Base-by-base conservation (phyloP, 345 rosid genomes). In the Gossypium bickii region DNA sequence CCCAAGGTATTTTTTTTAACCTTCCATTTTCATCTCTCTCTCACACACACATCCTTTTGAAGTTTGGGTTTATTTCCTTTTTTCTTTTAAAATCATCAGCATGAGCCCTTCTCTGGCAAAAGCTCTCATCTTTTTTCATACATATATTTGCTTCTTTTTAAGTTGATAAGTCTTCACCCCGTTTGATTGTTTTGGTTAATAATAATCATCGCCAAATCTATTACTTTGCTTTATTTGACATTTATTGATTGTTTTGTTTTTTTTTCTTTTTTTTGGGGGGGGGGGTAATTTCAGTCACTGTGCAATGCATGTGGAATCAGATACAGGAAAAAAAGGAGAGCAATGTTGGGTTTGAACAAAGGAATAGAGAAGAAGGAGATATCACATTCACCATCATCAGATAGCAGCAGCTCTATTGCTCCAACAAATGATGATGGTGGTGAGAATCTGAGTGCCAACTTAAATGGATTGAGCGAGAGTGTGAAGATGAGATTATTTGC, bases 291-390 rank as follows among this genome's bases (percentile, higher is more conserved):
- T 15, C 87, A 94, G 98, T 86, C 94, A 34, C 82, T 92, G 24
- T 92, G 98, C 80, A 94, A 94, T 79, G 98, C 98, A 34, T 94
- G 97, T 79, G 98, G 98, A 34, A 92, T 94, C 76, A 90, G 90
- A 56, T 81, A 84, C 79, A 85, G 93, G 76, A 92, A 92, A 86
- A 87, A 73, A 69, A 88, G 85, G 79, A 74, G 87, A 65, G 77
- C 69, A 24, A 72, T 80, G 29, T 55, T 76, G 75, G 67, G 76
- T 11, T 78, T 72, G 49, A 78, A 77, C 24, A 85, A 74, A 70
- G 43, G 18, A 65, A 29, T 68, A 13, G 75, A 58, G 34, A 88
- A 72, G 82, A 88, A 63, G 66, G 83, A 80, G 57, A 80, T 67
- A 73, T 22, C 45, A 15, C 67, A 27, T 10, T 73, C 76, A 60